Conservation (phyloP, 2,329 filamentous ascomycete species). For the Ophiostoma sp. region DNA sequence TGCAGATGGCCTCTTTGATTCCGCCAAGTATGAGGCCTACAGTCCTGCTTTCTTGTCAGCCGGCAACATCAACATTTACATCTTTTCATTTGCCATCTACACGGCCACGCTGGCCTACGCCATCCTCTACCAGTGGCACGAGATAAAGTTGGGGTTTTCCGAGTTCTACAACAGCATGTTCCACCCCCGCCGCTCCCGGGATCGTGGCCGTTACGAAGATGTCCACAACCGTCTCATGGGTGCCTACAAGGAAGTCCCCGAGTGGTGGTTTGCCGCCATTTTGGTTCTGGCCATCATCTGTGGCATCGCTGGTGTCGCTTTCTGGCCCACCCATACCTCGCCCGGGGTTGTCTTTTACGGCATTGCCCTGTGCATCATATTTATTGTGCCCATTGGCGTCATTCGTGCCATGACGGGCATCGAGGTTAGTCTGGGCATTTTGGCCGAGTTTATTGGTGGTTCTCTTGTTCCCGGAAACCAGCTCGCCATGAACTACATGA, state of each 20-base stretch:
- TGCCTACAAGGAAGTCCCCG: conserved; percentile 50
- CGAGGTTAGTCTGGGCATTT: conserved; percentile 53
- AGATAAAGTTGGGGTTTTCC: conserved; percentile 27
- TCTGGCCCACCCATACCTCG: conserved; percentile 53
- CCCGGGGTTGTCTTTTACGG: conserved; percentile 54
- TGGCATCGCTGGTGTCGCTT: conserved; percentile 49
- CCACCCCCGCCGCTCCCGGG: not conserved
- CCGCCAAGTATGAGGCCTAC: conserved; percentile 48
- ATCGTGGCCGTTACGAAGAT: conserved; percentile 34
- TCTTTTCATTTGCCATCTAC: conserved; percentile 58
- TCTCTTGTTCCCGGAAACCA: conserved; percentile 53
- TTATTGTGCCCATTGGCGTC: conserved; percentile 54
- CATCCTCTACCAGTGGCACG: conserved; percentile 42
- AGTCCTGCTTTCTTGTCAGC: conserved; percentile 54
- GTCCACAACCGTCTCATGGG: conserved; percentile 51
- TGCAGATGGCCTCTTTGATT: not conserved
- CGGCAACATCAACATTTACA: conserved; percentile 53
- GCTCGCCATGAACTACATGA: conserved; percentile 57
- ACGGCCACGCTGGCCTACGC: conserved; percentile 54
- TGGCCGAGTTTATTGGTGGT: conserved; percentile 55
- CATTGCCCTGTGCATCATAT: conserved; percentile 50
- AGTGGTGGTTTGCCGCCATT: conserved; percentile 55
- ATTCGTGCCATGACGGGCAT: conserved; percentile 56
- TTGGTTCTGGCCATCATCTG: conserved; percentile 47
- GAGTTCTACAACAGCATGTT: conserved; percentile 21